Evolutionary conservation across 257 asterid genomes (phyloP).

Genomic region (Striga asiatica): DNA sequence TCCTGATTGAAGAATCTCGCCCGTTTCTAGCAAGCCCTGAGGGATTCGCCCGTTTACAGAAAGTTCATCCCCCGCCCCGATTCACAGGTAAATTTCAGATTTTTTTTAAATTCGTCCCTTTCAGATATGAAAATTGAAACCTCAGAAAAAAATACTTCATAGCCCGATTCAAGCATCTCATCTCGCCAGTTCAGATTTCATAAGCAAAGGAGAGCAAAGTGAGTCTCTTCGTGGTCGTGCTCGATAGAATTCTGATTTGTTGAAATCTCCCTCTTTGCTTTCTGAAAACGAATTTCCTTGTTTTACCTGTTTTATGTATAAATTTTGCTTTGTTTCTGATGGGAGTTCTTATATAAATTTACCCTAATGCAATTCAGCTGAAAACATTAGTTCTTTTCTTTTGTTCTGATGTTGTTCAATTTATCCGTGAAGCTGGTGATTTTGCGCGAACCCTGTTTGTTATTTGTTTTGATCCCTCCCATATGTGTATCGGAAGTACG

Average conservation of each 20-base stretch:
- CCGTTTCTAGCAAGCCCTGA: too few species aligned
- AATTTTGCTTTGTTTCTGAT: not conserved
- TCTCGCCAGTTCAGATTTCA: too few species aligned
- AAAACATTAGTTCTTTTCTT: not conserved
- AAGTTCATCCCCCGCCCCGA: too few species aligned
- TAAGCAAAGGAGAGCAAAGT: too few species aligned
- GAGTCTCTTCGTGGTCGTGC: constrained; percentile 10
- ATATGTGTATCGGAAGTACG: constrained; percentile 6
- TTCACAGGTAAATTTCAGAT: too few species aligned
- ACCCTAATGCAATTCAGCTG: constrained; percentile 13
- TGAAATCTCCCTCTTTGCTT: not conserved
- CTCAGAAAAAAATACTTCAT: too few species aligned
- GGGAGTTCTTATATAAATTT: not conserved
- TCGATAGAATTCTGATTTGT: constrained; percentile 1
- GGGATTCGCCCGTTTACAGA: too few species aligned
- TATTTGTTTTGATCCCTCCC: constrained; percentile 17
- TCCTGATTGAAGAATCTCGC: too few species aligned
- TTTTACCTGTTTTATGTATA: not conserved
- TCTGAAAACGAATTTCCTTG: not conserved
- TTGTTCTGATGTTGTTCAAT: not conserved
- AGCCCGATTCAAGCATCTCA: too few species aligned
- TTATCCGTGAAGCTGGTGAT: constrained; percentile 27
- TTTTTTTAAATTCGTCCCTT: too few species aligned
- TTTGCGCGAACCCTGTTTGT: constrained; percentile 23
- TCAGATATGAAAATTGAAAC: too few species aligned